phyloP scores from a whole-genome alignment of 2,329 filamentous ascomycete genomes.

The Arthrocladium fulminans region DNA sequence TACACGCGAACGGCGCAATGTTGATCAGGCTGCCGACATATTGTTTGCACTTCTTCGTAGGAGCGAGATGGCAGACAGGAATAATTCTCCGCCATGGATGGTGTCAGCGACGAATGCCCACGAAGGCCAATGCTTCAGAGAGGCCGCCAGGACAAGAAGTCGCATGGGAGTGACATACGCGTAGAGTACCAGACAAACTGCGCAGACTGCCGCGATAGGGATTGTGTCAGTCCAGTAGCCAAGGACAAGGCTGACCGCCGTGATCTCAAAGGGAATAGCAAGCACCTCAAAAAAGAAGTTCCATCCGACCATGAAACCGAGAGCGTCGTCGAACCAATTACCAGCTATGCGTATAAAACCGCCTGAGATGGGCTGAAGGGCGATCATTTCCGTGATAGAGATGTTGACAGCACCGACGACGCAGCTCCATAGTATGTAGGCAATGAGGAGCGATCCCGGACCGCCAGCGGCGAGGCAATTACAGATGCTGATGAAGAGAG shows the following conservation, averaged over 20 bases:
- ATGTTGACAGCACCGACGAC: conserved; percentile 31
- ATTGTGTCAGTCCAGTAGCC: conserved; percentile 33
- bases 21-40: conserved; percentile 46
- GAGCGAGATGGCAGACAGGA: too few relatives aligned
- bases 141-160: background rate
- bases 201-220: conserved; percentile 31
- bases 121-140: too few relatives aligned
- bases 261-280: conserved; percentile 35
- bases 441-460: conserved; percentile 30
- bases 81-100: too few relatives aligned
- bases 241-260: conserved; percentile 34
- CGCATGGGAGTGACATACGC: conserved; percentile 20
- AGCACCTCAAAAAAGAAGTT: conserved; percentile 37
- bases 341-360: conserved; percentile 33
- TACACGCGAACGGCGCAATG: conserved; percentile 60
- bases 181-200: conserved; percentile 33
- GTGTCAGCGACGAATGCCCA: too few relatives aligned
- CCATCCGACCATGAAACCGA: conserved; percentile 38
- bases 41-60: background rate
- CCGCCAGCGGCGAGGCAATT: conserved; percentile 26
- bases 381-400: conserved; percentile 38
- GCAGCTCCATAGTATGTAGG: conserved; percentile 25
- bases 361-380: conserved; percentile 34
- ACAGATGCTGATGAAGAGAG: conserved; percentile 34
- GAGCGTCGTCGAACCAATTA: conserved; percentile 37